Percentiles rank a stretch among this genome's conserved stretches.
phyloP scores from a whole-genome alignment of 495 filamentous ascomycete genomes.

The Daldinia caldariorum region DNA sequence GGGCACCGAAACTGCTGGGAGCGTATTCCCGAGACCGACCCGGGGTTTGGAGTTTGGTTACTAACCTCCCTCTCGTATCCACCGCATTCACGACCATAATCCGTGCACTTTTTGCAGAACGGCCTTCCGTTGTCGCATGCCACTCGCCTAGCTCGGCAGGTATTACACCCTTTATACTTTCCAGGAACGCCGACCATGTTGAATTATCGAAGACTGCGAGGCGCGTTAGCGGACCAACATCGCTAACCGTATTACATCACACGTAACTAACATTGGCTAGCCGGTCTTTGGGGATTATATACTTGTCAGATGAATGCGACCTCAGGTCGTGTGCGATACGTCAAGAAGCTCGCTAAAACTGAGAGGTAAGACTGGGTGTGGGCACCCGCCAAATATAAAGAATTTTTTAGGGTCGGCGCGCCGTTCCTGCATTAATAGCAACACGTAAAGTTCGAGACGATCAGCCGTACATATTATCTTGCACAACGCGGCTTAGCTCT shows the following conservation, averaged over 20 bases:
- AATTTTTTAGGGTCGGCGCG: slow-evolving; percentile 17
- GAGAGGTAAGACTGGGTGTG: slow-evolving; percentile 7
- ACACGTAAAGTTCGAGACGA: slow-evolving; percentile 19
- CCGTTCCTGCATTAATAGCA: slow-evolving; percentile 24
- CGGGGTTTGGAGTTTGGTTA: slow-evolving; percentile 13
- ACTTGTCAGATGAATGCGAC: slow-evolving; percentile 35
- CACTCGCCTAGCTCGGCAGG: slow-evolving; percentile 55
- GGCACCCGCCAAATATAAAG: slow-evolving; percentile 33
- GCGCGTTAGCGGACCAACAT: slow-evolving; percentile 21
- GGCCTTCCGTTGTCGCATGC: slow-evolving; percentile 71
- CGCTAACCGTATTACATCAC: slow-evolving; percentile 3
- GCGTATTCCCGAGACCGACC: slow-evolving; percentile 16
- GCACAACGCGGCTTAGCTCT: slow-evolving; percentile 18
- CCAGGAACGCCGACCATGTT: slow-evolving; percentile 59
- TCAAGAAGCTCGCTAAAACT: slow-evolving; percentile 14
- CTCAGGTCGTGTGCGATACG: slow-evolving; percentile 12
- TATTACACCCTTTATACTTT: slow-evolving; percentile 61
- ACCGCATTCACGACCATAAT: slow-evolving; percentile 69
- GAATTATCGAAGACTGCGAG: slow-evolving; percentile 24
- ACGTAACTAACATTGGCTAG: slow-evolving; percentile 6
- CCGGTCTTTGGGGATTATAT: slow-evolving; percentile 11
- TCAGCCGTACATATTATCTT: slow-evolving; percentile 17
- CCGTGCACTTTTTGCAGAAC: slow-evolving; percentile 69
- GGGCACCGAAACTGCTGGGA: slow-evolving; percentile 6
- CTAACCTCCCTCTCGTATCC: slow-evolving; percentile 65